These are phyloP conservation scores for Erigeron philadelphicus DNA, from an alignment of 140 eudicot genomes.

Conservation along the genomic window DNA sequence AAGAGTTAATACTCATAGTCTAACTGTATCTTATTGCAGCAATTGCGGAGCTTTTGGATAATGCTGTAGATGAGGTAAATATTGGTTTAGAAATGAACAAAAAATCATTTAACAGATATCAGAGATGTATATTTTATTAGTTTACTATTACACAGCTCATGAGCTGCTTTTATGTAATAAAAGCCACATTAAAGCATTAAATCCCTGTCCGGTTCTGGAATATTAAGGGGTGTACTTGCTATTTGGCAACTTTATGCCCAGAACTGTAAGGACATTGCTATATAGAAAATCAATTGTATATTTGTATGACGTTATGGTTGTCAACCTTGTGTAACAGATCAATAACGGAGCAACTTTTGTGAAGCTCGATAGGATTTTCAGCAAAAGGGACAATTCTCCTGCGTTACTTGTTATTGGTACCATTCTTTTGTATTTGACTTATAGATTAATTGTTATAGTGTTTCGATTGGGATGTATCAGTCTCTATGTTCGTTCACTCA, in stretches of 20 bases:
- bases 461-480: background rate
- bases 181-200: background rate
- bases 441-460: background rate
- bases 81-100: background rate
- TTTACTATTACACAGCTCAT: constrained; percentile 5
- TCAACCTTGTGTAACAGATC: constrained; percentile 39
- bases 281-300: constrained; percentile 15
- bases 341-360: constrained; percentile 85
- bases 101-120: background rate
- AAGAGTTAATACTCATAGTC: constrained; percentile 15
- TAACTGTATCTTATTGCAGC: constrained; percentile 45
- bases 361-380: constrained; percentile 71
- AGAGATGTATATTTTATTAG: background rate
- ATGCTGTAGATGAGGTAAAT: constrained; percentile 91
- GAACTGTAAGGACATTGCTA: constrained; percentile 2
- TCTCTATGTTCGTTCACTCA: background rate
- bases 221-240: background rate
- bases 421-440: constrained; percentile 16
- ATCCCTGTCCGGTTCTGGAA: background rate
- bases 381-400: constrained; percentile 75
- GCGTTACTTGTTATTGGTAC: constrained; percentile 77
- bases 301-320: constrained; percentile 18
- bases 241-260: background rate
- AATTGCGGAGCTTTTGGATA: constrained; percentile 95
- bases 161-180: background rate